Evolutionary conservation across 225 moss, liverwort and hornwort genomes (phyloP).

Genomic region (Lunularia cruciata): DNA sequence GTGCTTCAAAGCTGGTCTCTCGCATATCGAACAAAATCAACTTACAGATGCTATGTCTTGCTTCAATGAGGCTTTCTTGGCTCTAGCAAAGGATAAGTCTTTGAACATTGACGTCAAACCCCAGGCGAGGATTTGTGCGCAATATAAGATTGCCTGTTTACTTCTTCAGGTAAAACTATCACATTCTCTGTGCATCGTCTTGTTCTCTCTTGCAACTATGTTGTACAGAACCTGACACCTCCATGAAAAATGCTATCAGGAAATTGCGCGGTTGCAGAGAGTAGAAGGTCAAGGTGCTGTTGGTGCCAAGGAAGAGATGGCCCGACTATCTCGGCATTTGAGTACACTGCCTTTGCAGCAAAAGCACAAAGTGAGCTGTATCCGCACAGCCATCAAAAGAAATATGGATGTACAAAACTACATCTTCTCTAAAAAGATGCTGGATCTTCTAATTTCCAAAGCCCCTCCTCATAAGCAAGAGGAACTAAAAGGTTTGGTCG

Average conservation of each 20-base stretch:
- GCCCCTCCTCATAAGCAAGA: slow-evolving; percentile 95
- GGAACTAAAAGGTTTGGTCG: slow-evolving; percentile 74
- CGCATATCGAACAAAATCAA: slow-evolving; percentile 92
- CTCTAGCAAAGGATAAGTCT: slow-evolving; percentile 90
- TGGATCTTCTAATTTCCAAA: slow-evolving; percentile 87
- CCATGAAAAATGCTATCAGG: slow-evolving; percentile 45
- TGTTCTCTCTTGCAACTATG: not conserved
- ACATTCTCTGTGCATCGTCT: not conserved
- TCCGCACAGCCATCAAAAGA: slow-evolving; percentile 93
- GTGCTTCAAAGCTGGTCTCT: slow-evolving; percentile 86
- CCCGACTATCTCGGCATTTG: slow-evolving; percentile 84
- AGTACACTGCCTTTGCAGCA: slow-evolving; percentile 94
- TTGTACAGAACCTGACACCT: not conserved
- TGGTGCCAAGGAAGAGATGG: slow-evolving; percentile 96
- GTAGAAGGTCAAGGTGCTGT: slow-evolving; percentile 94
- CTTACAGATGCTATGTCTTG: slow-evolving; percentile 89
- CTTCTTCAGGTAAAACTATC: slow-evolving; percentile 69
- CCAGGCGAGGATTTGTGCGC: slow-evolving; percentile 91
- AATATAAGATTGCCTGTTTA: slow-evolving; percentile 88
- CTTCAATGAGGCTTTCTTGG: slow-evolving; percentile 92
- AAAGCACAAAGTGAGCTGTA: slow-evolving; percentile 95
- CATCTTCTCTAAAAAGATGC: slow-evolving; percentile 88
- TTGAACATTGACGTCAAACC: slow-evolving; percentile 82
- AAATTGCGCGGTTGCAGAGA: slow-evolving; percentile 89
- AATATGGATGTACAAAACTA: slow-evolving; percentile 99